Conservation (phyloP, 148 eudicot species). For the Dianthus caryophyllus region DNA sequence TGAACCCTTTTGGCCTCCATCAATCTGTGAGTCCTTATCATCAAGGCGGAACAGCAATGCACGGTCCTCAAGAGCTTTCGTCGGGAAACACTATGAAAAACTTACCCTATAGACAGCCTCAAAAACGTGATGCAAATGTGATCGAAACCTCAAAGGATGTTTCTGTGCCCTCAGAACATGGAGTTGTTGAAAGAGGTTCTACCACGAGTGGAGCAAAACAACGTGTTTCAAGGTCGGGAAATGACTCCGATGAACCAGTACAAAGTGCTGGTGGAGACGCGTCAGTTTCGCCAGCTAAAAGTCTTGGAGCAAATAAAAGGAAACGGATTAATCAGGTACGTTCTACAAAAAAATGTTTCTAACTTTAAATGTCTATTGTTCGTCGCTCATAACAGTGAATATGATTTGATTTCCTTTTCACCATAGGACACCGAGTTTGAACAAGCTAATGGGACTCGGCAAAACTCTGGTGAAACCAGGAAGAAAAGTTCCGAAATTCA, state of each 20-base stretch:
- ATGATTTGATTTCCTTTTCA: neutral
- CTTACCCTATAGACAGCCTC: constrained; percentile 33
- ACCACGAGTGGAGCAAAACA: constrained; percentile 42
- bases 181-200: constrained; percentile 34
- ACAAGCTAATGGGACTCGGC: constrained; percentile 39
- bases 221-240: constrained; percentile 38
- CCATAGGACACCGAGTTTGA: constrained; percentile 49
- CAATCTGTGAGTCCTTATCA: constrained; percentile 41
- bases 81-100: constrained; percentile 30
- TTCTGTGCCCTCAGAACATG: constrained; percentile 30
- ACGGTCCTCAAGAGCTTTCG: constrained; percentile 41
- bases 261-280: constrained; percentile 44
- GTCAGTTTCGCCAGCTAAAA: constrained; percentile 41
- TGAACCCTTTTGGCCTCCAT: constrained; percentile 53
- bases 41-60: constrained; percentile 36
- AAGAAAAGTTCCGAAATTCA: constrained; percentile 38
- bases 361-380: neutral
- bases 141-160: constrained; percentile 44
- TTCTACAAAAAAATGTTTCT: constrained; percentile 18
- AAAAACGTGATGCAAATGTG: constrained; percentile 31
- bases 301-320: constrained; percentile 62
- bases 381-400: neutral
- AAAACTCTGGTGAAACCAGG: constrained; percentile 35
- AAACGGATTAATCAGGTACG: constrained; percentile 78
- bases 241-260: constrained; percentile 65